Evolutionary conservation across 257 asterid species (phyloP).

Genomic region (Solanum dulcamara): DNA sequence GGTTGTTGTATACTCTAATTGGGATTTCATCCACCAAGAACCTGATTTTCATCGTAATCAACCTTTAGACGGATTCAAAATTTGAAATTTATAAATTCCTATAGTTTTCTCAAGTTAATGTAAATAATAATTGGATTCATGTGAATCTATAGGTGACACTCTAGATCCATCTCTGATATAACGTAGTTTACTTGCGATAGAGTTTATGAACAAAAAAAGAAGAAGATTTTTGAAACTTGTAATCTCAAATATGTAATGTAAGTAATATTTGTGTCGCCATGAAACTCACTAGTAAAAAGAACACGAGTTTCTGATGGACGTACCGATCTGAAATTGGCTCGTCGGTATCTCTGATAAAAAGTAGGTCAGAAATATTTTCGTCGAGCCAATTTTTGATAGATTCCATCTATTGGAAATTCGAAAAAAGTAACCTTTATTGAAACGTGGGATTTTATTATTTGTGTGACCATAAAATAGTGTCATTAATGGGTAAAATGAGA

Average conservation of each 20-base stretch:
- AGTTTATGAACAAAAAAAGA: not conserved
- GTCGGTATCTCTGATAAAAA: too few relatives aligned
- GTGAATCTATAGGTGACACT: not conserved
- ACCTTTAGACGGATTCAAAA: accelerated
- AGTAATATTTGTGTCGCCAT: not conserved
- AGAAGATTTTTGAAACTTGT: not conserved
- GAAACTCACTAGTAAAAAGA: accelerated
- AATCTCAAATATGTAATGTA: not conserved
- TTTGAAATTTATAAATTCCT: not conserved
- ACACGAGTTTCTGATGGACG: not conserved
- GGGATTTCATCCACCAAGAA: constrained; percentile 50
- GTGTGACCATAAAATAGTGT: not conserved
- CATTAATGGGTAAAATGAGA: not conserved
- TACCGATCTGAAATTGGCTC: too few relatives aligned
- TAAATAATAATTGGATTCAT: not conserved
- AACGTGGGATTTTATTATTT: too few relatives aligned
- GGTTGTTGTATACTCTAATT: constrained; percentile 48
- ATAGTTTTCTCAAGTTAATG: not conserved
- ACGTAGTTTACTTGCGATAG: not conserved
- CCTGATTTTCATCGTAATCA: constrained; percentile 8
- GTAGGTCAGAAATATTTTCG: too few relatives aligned
- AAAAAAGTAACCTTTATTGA: not conserved
- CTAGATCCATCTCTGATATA: not conserved
- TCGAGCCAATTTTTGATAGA: not conserved
- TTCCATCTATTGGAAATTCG: too few relatives aligned